Conservation (phyloP, 148 eudicot species). For the Camellia lanceoleosa region DNA sequence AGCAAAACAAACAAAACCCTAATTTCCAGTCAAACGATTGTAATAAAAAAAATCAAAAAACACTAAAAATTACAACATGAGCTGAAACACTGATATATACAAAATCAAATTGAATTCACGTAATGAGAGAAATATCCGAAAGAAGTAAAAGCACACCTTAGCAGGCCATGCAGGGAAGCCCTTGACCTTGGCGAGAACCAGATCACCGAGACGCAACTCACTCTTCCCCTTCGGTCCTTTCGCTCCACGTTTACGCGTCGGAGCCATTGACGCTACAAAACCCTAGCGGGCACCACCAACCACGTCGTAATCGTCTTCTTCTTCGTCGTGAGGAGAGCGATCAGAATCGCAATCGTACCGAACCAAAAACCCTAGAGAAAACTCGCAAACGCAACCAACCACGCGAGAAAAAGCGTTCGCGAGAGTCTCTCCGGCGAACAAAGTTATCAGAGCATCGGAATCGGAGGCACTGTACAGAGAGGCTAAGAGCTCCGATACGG, state of each 20-base stretch:
- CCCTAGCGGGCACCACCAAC: neutral
- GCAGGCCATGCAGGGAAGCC: slow-evolving; percentile 98
- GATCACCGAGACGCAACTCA: slow-evolving; percentile 77
- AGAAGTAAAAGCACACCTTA: slow-evolving; percentile 42
- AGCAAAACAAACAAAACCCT: neutral
- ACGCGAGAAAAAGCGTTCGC: too few species aligned
- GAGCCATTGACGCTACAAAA: slow-evolving; percentile 56
- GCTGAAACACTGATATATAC: neutral
- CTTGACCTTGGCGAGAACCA: slow-evolving; percentile 97
- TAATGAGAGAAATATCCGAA: neutral
- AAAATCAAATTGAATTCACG: neutral
- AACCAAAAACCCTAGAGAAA: slow-evolving; percentile 5
- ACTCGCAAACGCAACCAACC: neutral
- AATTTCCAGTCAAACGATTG: neutral
- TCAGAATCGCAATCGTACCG: neutral
- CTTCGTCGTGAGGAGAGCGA: neutral
- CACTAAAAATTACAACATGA: neutral
- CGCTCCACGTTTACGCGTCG: slow-evolving; percentile 72
- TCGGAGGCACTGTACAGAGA: neutral
- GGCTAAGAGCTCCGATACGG: neutral
- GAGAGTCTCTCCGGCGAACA: neutral
- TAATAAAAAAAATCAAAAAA: neutral
- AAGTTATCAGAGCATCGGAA: neutral
- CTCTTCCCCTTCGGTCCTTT: slow-evolving; percentile 43
- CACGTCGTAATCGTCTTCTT: neutral